These are phyloP conservation scores for Melocanna baccifera DNA, from an alignment of 176 grass and related monocot genomes.

Conservation along the genomic window DNA sequence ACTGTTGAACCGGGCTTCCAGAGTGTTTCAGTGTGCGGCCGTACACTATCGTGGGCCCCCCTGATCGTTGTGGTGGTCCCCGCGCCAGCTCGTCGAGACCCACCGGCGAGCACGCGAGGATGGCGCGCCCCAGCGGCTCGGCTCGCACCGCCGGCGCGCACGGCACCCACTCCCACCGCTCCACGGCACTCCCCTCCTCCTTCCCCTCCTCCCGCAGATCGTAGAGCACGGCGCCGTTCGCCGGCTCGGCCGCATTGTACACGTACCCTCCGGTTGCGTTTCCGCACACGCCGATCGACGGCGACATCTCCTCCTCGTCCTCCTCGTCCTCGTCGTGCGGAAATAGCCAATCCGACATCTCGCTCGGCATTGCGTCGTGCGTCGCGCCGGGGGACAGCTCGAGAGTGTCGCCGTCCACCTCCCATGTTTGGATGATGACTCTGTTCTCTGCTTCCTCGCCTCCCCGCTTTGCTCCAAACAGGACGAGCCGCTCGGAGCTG, in stretches of 20 bases:
- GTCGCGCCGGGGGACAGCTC: background rate
- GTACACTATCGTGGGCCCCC: background rate
- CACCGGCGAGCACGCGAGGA: slow-evolving; percentile 62
- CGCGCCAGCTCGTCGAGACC: slow-evolving; percentile 41
- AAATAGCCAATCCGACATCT: slow-evolving; percentile 57
- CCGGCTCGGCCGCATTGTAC: slow-evolving; percentile 68
- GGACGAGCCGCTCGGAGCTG: slow-evolving; percentile 38
- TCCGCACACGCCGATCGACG: slow-evolving; percentile 58
- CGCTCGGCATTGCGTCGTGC: slow-evolving; percentile 50
- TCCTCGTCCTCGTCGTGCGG: slow-evolving; percentile 37
- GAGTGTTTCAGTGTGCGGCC: background rate
- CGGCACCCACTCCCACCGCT: slow-evolving; percentile 80
- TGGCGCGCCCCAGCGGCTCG: slow-evolving; percentile 34
- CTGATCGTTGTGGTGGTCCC: background rate
- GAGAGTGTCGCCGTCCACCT: slow-evolving; percentile 56
- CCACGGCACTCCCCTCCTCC: background rate
- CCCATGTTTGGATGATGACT: slow-evolving; percentile 52
- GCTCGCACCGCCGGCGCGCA: slow-evolving; percentile 39
- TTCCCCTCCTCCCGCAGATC: slow-evolving; percentile 24
- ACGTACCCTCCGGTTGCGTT: slow-evolving; percentile 62
- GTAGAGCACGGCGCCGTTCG: slow-evolving; percentile 65
- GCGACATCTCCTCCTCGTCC: slow-evolving; percentile 7
- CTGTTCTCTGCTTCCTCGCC: slow-evolving; percentile 5
- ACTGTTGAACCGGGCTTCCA: background rate
- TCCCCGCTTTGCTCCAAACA: slow-evolving; percentile 50